Conservation (phyloP, 2,329 filamentous ascomycete species). For the Chrysoporthe austroafricana region DNA sequence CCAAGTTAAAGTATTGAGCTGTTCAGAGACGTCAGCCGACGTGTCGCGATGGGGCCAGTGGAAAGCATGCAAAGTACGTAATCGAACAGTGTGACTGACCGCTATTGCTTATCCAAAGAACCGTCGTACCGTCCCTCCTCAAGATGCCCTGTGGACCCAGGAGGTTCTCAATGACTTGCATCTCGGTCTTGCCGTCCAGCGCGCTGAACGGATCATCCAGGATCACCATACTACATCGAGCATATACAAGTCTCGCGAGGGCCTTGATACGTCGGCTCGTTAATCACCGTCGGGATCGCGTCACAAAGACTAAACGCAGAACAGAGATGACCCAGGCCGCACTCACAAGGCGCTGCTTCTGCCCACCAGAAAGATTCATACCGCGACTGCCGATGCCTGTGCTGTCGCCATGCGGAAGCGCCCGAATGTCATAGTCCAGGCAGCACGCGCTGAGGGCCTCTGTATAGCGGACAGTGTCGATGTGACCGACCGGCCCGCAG, state of each 20-base stretch:
- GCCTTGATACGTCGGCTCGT: slow-evolving; percentile 34
- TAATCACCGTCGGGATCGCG: neutral
- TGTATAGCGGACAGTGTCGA: slow-evolving; percentile 38
- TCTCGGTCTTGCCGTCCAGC: slow-evolving; percentile 41
- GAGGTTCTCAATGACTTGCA: slow-evolving; percentile 36
- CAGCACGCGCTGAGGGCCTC: slow-evolving; percentile 34
- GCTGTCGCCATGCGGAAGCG: slow-evolving; percentile 31
- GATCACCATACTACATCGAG: slow-evolving; percentile 36
- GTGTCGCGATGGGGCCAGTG: slow-evolving; percentile 2
- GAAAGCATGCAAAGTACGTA: slow-evolving; percentile 24
- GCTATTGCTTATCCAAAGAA: slow-evolving; percentile 40
- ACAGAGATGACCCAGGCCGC: slow-evolving; percentile 7
- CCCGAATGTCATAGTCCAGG: slow-evolving; percentile 34
- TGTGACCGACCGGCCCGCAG: slow-evolving; percentile 27
- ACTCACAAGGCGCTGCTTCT: slow-evolving; percentile 30
- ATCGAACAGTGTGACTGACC: slow-evolving; percentile 25
- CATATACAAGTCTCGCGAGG: slow-evolving; percentile 42
- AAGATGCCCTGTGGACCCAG: slow-evolving; percentile 39
- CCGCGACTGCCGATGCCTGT: slow-evolving; percentile 34
- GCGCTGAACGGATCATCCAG: slow-evolving; percentile 44
- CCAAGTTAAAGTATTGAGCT: slow-evolving; percentile 43
- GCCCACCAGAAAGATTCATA: slow-evolving; percentile 33
- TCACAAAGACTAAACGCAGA: neutral
- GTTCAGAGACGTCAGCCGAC: neutral
- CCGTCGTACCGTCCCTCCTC: slow-evolving; percentile 35